Evolutionary conservation across 2,329 filamentous ascomycete species (phyloP).

Genomic region (Xylaria digitata): DNA sequence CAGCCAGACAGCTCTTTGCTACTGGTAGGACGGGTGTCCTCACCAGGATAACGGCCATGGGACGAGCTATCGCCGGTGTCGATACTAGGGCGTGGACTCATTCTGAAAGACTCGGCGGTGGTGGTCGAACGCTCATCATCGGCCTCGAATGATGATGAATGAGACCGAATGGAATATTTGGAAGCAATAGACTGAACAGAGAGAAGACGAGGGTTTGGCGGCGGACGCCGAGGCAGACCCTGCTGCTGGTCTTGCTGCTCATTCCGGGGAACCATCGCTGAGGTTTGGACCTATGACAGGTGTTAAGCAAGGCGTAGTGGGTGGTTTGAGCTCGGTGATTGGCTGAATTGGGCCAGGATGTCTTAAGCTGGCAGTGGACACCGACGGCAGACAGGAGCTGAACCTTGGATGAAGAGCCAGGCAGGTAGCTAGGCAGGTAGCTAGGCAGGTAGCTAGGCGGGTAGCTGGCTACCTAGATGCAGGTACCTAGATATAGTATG

Average conservation of each 20-base stretch:
- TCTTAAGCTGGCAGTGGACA: conserved; percentile 10
- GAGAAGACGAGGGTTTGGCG: conserved; percentile 59
- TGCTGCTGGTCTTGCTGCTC: conserved; percentile 42
- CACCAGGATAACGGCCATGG: conserved; percentile 75
- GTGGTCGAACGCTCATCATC: conserved; percentile 73
- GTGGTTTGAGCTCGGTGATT: conserved; percentile 25
- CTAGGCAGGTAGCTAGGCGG: neutral
- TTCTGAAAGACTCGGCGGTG: conserved; percentile 53
- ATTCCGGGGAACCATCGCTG: conserved; percentile 52
- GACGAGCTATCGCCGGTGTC: conserved; percentile 53
- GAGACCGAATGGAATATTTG: conserved; percentile 68
- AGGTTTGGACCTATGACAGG: neutral
- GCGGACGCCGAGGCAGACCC: conserved; percentile 48
- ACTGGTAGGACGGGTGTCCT: conserved; percentile 91
- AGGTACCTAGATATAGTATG: neutral
- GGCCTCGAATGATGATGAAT: conserved; percentile 73
- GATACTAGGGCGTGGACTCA: conserved; percentile 54
- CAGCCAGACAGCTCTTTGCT: conserved; percentile 88
- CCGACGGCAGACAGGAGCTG: conserved; percentile 1
- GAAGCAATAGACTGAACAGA: conserved; percentile 64
- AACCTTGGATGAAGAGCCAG: neutral
- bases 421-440: neutral
- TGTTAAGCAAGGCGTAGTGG: conserved; percentile 11
- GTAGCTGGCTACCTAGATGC: no score
- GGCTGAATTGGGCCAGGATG: conserved; percentile 16